phyloP scores from a whole-genome alignment of 768 basidiomycete species.

The Auricularia heimuer region DNA sequence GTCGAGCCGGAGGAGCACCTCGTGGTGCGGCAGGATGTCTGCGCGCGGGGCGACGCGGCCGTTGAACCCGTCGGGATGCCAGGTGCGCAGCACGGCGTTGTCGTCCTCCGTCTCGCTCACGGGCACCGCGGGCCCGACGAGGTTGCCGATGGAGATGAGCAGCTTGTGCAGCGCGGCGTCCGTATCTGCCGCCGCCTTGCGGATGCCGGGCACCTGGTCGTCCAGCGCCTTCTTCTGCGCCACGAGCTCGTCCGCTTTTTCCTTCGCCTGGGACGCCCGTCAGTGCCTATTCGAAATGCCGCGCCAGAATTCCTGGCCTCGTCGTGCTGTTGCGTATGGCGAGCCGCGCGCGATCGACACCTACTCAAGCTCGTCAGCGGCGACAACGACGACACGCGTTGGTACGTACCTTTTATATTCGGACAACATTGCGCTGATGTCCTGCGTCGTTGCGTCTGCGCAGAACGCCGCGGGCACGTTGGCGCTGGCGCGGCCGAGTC shows the following conservation, averaged over 20 bases:
- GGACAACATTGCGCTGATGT: no score
- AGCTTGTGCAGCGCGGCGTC: slow-evolving; percentile 44
- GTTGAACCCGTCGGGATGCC: slow-evolving; percentile 73
- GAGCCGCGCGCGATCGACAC: no score
- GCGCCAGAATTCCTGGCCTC: no score
- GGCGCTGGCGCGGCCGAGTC: no score
- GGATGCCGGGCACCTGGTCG: slow-evolving; percentile 63
- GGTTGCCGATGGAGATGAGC: slow-evolving; percentile 20
- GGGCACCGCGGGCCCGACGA: slow-evolving; percentile 80
- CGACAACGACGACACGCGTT: no score
- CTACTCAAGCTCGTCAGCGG: no score
- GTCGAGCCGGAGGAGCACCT: slow-evolving; percentile 86
- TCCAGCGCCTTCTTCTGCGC: slow-evolving; percentile 79
- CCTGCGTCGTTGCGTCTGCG: no score
- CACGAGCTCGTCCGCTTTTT: slow-evolving; percentile 81
- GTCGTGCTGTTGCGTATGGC: no score
- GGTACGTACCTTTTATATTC: no score
- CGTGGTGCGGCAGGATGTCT: slow-evolving; percentile 92
- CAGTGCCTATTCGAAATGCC: slow-evolving; percentile 1
- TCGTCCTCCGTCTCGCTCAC: slow-evolving; percentile 93
- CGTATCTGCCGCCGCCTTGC: slow-evolving; percentile 66
- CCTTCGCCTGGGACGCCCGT: slow-evolving; percentile 57
- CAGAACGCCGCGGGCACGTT: no score
- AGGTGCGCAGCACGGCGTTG: slow-evolving; percentile 70
- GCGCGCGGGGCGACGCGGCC: slow-evolving; percentile 60